Conservation (phyloP, 139 green algal genomes). For the Chlamydomonas sp. region DNA sequence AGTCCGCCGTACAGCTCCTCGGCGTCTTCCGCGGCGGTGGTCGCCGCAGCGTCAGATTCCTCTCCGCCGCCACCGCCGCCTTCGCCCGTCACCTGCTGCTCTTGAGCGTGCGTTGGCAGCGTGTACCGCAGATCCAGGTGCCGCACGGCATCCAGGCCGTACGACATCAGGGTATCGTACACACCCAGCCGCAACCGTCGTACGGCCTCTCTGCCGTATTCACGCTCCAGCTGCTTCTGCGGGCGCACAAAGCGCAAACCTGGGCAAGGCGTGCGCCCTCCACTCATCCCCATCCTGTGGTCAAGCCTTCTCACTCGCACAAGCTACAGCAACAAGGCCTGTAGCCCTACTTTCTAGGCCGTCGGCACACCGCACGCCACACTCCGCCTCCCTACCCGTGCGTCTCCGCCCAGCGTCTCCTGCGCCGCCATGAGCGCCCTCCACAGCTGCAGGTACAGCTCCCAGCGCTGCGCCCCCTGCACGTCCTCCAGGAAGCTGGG, state of each 20-base stretch:
- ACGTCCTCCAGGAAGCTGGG: neutral
- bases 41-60: neutral
- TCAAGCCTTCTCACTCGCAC: too few relatives aligned
- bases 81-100: neutral
- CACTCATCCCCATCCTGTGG: too few relatives aligned
- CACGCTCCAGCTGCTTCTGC: neutral
- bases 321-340: neutral
- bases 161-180: constrained; percentile 28
- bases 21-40: neutral
- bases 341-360: neutral
- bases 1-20: neutral
- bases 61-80: neutral
- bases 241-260: neutral
- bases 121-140: constrained; percentile 33
- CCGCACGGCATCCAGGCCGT: constrained; percentile 3
- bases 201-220: neutral
- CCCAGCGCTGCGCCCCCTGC: neutral
- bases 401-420: too few relatives aligned
- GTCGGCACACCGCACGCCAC: neutral
- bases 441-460: constrained; percentile 27
- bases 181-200: neutral
- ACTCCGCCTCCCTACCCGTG: neutral
- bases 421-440: constrained; percentile 14
- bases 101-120: neutral
- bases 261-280: neutral